phyloP scores from a whole-genome alignment of 371 early-diverging fungal species.

The Mucor velutinosus region DNA sequence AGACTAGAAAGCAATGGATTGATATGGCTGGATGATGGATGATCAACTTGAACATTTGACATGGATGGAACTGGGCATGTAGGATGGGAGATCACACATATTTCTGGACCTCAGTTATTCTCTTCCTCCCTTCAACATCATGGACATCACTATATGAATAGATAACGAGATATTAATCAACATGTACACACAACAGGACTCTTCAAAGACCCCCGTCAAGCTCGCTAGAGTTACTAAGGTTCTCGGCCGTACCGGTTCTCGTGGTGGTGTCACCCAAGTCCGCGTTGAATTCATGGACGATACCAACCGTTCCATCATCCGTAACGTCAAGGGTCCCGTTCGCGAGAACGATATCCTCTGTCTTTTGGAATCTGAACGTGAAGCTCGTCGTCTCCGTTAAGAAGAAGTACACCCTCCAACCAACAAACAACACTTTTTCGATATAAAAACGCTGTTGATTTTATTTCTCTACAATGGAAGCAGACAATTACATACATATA shows the following conservation, averaged over 20 bases:
- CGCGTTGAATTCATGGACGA: constrained; percentile 98
- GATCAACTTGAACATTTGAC: neutral
- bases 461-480: neutral
- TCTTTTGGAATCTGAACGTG: constrained; percentile 98
- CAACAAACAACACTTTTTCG: neutral
- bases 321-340: constrained; percentile 99
- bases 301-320: constrained; percentile 93
- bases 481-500: neutral
- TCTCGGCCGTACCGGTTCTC: constrained; percentile 98
- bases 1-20: neutral
- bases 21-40: neutral
- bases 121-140: neutral
- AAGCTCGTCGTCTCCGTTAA: constrained; percentile 98
- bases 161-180: neutral
- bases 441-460: neutral
- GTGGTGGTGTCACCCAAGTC: constrained; percentile 99
- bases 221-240: constrained; percentile 95
- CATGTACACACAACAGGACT: neutral
- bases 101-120: neutral
- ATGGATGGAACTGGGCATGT: neutral
- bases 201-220: constrained; percentile 74
- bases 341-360: constrained; percentile 95
- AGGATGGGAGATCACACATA: neutral
- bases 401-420: neutral
- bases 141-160: neutral